Base-by-base conservation (phyloP, 1,284 basidiomycete species). In the Cutaneotrichosporon spelunceum region DNA sequence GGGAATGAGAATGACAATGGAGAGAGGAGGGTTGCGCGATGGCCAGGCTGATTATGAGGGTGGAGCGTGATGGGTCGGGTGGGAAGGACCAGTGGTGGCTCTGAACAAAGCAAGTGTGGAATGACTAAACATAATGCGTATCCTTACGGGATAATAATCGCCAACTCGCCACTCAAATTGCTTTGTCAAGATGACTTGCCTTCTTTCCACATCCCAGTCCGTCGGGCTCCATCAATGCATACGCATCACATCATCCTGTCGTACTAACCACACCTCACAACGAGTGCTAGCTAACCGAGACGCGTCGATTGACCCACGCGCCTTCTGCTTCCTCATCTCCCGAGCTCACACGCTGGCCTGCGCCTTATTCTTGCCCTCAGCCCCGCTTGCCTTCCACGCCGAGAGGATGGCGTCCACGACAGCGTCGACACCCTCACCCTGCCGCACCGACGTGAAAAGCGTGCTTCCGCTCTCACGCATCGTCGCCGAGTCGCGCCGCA, bases 401-500 rank as follows among this genome's bases (percentile, higher is more conserved):
- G 87, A 88, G 30, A 96, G 79, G 64, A 98, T 86, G 39, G 97
- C 83, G 53, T 88, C 86, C 6, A 89, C 85, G 4, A 97, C 85
- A 62, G 91, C 90, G 52, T 91, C 85, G 2, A 98, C 87, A 0
- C 92, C 93, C 62, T 86, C 86, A 30, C 83, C 84, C 62, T 91
- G 82, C 73, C 90, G 88, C 57, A 99, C 86, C 64, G 90, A 90
- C 0, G 91, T 86, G 78, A 99, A 99, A 23, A 97, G 77, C 0
- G 95, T 98, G 1, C 95, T 95, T 0, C 95, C 95, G 60, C 89
- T 86, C 56, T 95, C 95, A 30, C 95, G 85, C 91, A 99, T 98
- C 64, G 88, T 81, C 70, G 88, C 92, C 2, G 95, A 86, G 77
- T 99, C 95, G 30, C 93, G 86, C 62, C 87, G 87, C 95, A 99